Conservation (phyloP, 2,329 filamentous ascomycete species). For the Aureobasidium sp. region DNA sequence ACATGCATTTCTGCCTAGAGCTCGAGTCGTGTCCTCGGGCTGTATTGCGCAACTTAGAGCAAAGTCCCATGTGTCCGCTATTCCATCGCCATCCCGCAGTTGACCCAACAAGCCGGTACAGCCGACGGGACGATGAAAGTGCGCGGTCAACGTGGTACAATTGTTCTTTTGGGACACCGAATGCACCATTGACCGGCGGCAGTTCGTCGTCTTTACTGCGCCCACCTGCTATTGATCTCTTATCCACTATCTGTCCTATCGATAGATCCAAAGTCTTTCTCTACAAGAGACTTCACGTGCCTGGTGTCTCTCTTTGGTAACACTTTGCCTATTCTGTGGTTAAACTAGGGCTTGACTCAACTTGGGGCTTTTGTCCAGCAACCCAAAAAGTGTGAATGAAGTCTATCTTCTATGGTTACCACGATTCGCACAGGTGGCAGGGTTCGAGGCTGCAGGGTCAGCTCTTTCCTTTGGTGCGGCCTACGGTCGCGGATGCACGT, state of each 20-base stretch:
- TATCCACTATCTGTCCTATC: slow-evolving; percentile 10
- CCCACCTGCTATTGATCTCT: neutral
- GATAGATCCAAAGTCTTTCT: neutral
- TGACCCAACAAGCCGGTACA: neutral
- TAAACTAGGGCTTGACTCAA: neutral
- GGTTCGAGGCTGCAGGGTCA: neutral
- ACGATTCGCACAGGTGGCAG: neutral
- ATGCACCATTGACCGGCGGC: neutral
- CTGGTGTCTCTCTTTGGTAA: neutral
- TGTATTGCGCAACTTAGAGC: neutral
- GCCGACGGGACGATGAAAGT: neutral
- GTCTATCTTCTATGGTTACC: neutral
- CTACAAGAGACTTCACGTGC: neutral
- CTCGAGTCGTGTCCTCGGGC: neutral
- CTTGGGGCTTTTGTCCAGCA: neutral
- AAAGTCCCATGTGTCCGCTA: neutral
- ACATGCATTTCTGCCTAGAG: neutral
- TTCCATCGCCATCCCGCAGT: neutral
- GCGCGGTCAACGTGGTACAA: neutral
- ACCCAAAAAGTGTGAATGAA: neutral
- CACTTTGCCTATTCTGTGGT: neutral
- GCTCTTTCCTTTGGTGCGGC: neutral
- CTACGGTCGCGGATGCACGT: neutral
- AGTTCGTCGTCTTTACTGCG: neutral
- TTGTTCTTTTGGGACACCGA: neutral